Evolutionary conservation across 371 early-diverging fungal genomes (phyloP).

Genomic region (Dinochytrium kinnereticum): DNA sequence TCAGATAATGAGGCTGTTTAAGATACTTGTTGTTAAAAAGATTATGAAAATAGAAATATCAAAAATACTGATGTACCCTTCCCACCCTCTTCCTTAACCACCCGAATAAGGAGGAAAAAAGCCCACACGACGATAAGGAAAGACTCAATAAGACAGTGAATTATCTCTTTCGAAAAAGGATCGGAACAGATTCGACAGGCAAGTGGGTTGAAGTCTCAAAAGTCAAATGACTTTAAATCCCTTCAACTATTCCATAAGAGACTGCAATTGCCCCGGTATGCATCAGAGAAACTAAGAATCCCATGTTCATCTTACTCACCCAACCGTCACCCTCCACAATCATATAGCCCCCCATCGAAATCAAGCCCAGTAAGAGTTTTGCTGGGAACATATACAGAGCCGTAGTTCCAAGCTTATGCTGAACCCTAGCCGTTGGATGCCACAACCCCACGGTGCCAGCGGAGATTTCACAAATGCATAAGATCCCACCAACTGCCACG

Average conservation of each 20-base stretch:
- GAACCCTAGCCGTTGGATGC: not conserved
- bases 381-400: conserved; percentile 9
- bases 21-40: too few relatives aligned
- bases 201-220: too few relatives aligned
- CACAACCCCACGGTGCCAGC: not conserved
- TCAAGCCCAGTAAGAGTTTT: not conserved
- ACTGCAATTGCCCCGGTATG: conserved; percentile 2
- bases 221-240: too few relatives aligned
- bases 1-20: too few relatives aligned
- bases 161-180: too few relatives aligned
- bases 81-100: too few relatives aligned
- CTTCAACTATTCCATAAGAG: not conserved
- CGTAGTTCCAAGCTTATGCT: not conserved
- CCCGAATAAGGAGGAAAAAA: too few relatives aligned
- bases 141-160: too few relatives aligned
- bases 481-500: not conserved
- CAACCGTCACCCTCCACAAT: conserved; percentile 11
- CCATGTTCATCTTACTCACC: conserved; percentile 11
- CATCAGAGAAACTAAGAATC: not conserved
- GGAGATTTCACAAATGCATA: not conserved
- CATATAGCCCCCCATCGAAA: conserved; percentile 5
- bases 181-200: too few relatives aligned
- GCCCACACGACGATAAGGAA: too few relatives aligned
- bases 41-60: too few relatives aligned
- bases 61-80: too few relatives aligned